Evolutionary conservation across 805 yeast species (phyloP).

Genomic region (Kurtzmaniella cleridarum): DNA sequence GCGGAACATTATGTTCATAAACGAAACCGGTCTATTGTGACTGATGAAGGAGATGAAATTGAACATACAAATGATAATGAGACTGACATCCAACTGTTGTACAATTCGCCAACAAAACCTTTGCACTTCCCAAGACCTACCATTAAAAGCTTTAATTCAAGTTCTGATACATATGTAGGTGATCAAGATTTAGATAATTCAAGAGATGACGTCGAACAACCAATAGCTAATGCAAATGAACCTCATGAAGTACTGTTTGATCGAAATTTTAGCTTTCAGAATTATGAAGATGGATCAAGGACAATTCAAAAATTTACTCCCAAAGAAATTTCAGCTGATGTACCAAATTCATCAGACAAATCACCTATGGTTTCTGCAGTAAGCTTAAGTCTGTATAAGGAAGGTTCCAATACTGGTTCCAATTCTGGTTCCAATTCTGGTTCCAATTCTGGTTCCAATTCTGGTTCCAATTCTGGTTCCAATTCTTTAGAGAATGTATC

Average conservation of each 20-base stretch:
- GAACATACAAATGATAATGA: background rate
- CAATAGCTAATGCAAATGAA: background rate
- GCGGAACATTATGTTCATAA: too few relatives aligned
- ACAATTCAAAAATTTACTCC: slow-evolving; percentile 6
- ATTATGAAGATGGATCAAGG: slow-evolving; percentile 8
- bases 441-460: background rate
- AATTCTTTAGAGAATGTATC: slow-evolving; percentile 1
- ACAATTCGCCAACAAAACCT: slow-evolving; percentile 29
- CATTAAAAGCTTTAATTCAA: slow-evolving; percentile 23
- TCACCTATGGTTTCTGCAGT: slow-evolving; percentile 18
- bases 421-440: too few relatives aligned
- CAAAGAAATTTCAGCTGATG: slow-evolving; percentile 4
- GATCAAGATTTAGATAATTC: slow-evolving; percentile 14
- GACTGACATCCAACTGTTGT: slow-evolving; percentile 9
- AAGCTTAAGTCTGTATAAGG: slow-evolving; percentile 8
- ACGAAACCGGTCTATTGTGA: background rate
- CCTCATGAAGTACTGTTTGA: slow-evolving; percentile 10
- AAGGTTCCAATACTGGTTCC: background rate
- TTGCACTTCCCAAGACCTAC: slow-evolving; percentile 19
- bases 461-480: background rate
- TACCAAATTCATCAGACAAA: slow-evolving; percentile 22
- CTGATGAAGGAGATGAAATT: background rate
- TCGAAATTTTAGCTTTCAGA: slow-evolving; percentile 17
- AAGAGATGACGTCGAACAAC: background rate
- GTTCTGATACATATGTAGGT: slow-evolving; percentile 38